Percentiles rank a stretch among this genome's conserved stretches.
These are phyloP conservation scores for Vanrija pseudolonga DNA, from an alignment of 1,284 basidiomycete genomes.

Conservation along the genomic window DNA sequence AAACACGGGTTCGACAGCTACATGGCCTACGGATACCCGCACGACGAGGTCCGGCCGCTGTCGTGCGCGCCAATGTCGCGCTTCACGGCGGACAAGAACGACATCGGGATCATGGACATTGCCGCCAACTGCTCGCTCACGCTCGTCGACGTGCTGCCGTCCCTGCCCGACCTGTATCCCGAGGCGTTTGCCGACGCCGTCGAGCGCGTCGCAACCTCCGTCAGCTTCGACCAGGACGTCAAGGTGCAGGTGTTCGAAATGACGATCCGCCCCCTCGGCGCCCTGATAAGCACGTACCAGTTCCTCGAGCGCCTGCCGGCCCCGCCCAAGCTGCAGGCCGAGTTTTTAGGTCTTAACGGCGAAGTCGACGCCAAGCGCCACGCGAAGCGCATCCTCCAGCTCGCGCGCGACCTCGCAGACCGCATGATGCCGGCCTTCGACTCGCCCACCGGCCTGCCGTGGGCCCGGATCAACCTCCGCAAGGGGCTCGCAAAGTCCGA, in stretches of 20 bases:
- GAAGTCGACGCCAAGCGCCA: conserved; percentile 64
- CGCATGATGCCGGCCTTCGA: conserved; percentile 82
- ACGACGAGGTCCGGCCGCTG: conserved; percentile 72
- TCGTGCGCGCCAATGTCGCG: conserved; percentile 60
- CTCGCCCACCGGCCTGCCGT: conserved; percentile 83
- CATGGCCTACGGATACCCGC: conserved; percentile 48
- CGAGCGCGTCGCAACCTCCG: conserved; percentile 24
- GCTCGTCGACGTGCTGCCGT: conserved; percentile 42
- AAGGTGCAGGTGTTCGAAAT: conserved; percentile 55
- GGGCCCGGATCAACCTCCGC: conserved; percentile 64
- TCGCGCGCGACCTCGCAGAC: conserved; percentile 80
- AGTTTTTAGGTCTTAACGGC: conserved; percentile 16
- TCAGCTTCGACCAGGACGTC: conserved; percentile 48
- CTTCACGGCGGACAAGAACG: conserved; percentile 24
- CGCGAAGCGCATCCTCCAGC: conserved; percentile 60
- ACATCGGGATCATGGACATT: conserved; percentile 62
- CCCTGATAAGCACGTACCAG: conserved; percentile 79
- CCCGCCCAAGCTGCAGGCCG: conserved; percentile 27
- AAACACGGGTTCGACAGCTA: conserved; percentile 46
- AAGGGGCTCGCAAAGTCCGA: conserved; percentile 38
- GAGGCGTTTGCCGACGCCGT: conserved; percentile 35
- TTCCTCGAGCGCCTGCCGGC: conserved; percentile 55
- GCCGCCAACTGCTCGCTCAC: conserved; percentile 57
- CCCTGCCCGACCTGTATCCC: conserved; percentile 40
- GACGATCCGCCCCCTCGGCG: conserved; percentile 83